These are phyloP conservation scores for Tulasnella sp. DNA, from an alignment of 768 basidiomycete genomes.

Conservation along the genomic window DNA sequence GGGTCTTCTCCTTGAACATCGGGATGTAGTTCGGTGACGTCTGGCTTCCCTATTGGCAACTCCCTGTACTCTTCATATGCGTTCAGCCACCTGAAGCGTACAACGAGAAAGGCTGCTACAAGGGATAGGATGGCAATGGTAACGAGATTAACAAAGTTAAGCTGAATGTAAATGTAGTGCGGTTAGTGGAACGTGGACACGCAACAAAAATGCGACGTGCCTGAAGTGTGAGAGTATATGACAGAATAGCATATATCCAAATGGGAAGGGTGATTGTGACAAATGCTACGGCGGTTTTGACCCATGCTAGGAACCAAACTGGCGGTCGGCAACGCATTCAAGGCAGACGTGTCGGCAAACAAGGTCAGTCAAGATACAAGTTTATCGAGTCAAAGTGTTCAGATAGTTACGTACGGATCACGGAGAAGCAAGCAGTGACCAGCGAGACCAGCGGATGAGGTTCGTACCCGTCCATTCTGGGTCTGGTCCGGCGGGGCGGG, in stretches of 20 bases:
- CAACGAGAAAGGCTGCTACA: slow-evolving; percentile 73
- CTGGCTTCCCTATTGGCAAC: slow-evolving; percentile 73
- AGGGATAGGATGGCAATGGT: slow-evolving; percentile 65
- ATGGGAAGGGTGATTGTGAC: slow-evolving; percentile 78
- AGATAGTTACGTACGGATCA: slow-evolving; percentile 56
- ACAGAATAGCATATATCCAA: slow-evolving; percentile 69
- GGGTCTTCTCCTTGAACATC: slow-evolving; percentile 72
- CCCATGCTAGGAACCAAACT: slow-evolving; percentile 85
- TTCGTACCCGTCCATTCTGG: slow-evolving; percentile 29
- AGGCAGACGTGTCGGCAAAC: slow-evolving; percentile 25
- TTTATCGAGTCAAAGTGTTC: not conserved
- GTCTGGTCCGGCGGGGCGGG: not conserved
- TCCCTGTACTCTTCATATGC: slow-evolving; percentile 62
- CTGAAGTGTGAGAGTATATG: slow-evolving; percentile 85
- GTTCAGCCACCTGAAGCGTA: slow-evolving; percentile 51
- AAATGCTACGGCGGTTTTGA: slow-evolving; percentile 67
- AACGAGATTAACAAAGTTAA: slow-evolving; percentile 89
- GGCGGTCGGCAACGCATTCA: slow-evolving; percentile 20
- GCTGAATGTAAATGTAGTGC: slow-evolving; percentile 41
- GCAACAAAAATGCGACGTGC: slow-evolving; percentile 41
- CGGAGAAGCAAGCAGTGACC: slow-evolving; percentile 80
- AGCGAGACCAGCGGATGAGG: slow-evolving; percentile 72
- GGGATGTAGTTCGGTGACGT: slow-evolving; percentile 83
- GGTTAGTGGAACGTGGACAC: not conserved
- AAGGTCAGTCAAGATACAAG: not conserved